Percentiles rank a stretch among this genome's conserved stretches.
These are phyloP conservation scores for Wickerhamiella infanticola DNA, from an alignment of 1,139 yeast species.

Conservation along the genomic window DNA sequence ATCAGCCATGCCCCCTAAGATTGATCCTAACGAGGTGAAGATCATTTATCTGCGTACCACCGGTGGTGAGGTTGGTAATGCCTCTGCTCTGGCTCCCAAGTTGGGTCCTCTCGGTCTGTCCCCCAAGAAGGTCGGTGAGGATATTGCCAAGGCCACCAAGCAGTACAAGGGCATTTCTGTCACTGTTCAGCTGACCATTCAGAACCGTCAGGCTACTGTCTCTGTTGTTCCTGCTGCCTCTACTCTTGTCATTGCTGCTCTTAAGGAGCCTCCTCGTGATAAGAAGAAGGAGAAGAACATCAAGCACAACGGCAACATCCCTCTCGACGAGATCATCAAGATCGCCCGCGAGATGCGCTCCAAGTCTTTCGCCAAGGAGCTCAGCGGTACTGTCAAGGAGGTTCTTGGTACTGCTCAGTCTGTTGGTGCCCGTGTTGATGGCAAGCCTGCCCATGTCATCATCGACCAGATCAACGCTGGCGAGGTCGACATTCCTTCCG, in stretches of 20 bases:
- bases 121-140: slow-evolving; percentile 99
- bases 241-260: slow-evolving; percentile 95
- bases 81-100: slow-evolving; percentile 99
- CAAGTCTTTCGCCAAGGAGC: slow-evolving; percentile 95
- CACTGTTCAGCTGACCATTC: slow-evolving; percentile 96
- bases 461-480: slow-evolving; percentile 97
- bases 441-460: slow-evolving; percentile 98
- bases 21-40: slow-evolving; percentile 98
- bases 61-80: slow-evolving; percentile 99
- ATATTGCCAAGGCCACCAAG: slow-evolving; percentile 99
- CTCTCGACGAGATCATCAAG: slow-evolving; percentile 91
- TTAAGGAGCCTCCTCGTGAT: slow-evolving; percentile 99
- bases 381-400: slow-evolving; percentile 96
- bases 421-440: slow-evolving; percentile 96
- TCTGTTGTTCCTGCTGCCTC: slow-evolving; percentile 99
- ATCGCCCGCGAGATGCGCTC: slow-evolving; percentile 96
- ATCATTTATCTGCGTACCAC: slow-evolving; percentile 98
- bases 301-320: slow-evolving; percentile 98
- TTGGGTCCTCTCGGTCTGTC: slow-evolving; percentile 99
- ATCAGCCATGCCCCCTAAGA: slow-evolving; percentile 31
- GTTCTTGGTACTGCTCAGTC: slow-evolving; percentile 99
- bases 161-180: slow-evolving; percentile 98
- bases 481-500: slow-evolving; percentile 58
- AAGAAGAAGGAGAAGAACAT: slow-evolving; percentile 99
- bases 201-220: slow-evolving; percentile 99